Base-by-base conservation (phyloP, 805 yeast species). In the Starmera dryadoides region DNA sequence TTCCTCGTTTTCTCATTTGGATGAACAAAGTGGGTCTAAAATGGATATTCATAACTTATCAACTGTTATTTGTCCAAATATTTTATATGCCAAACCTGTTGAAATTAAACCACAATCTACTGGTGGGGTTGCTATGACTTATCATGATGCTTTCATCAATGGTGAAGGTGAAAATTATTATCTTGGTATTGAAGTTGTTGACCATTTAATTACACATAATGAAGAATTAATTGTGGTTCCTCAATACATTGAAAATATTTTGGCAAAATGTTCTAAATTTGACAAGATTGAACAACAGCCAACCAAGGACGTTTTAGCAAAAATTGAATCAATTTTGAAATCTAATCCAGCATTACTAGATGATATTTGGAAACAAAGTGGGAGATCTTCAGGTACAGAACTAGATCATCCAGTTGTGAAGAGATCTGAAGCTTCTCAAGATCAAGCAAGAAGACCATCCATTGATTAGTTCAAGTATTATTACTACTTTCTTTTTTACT, bases 41-140 rank as follows among this genome's bases (percentile, higher is more conserved):
- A 93, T 93, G 98, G 97, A 91, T 57, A 77, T 85, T 26, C 95
- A 88, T 56, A 93, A 93, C 58, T 69, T 93, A 46, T 95, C 98
- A 2, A 93, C 98, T 0, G 99, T 93, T 3, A 72, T 93, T 36
- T 85, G 97, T 0, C 99, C 99, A 2, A 93, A 89, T 53, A 80
- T 93, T 34, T 67, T 94, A 31, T 82, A 81, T 49, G 62, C 81
- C 2, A 73, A 71, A 44, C 76, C 71, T 11, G 52, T 51, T 5
- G 60, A 63, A 11, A 42, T 53, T 11, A 33, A 47, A 0, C 64
- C 62, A 3, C 39, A 42, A 9, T 39, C 40, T 10, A 48, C 40
- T 14, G 48, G 51, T n/a, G 52, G 49, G 11, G 54, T 46, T 10
- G 59, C 58, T 1, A 42, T 53, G 21, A 52, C 67, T 7, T 64